phyloP scores from a whole-genome alignment of 768 basidiomycete species.

The Lactarius quietus region DNA sequence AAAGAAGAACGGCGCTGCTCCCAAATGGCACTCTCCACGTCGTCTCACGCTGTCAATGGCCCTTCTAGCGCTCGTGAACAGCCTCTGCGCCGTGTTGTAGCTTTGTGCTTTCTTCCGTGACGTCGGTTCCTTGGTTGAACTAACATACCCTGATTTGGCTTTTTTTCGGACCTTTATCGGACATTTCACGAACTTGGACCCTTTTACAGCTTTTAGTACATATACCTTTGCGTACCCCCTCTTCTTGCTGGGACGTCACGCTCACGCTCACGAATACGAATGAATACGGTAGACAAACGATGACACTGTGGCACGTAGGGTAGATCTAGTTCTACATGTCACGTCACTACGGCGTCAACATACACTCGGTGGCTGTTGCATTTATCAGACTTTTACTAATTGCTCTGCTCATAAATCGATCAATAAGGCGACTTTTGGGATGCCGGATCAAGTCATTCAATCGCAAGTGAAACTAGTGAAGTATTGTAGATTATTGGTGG shows the following conservation, averaged over 20 bases:
- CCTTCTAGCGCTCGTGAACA: neutral
- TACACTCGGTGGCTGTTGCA: neutral
- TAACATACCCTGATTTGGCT: neutral
- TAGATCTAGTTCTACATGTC: neutral
- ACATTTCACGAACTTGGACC: neutral
- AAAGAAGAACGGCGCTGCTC: neutral
- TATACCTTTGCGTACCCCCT: slow-evolving; percentile 1
- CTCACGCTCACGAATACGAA: neutral
- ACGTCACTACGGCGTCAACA: slow-evolving; percentile 3
- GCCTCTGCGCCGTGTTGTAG: slow-evolving; percentile 6
- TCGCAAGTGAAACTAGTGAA: too few relatives aligned
- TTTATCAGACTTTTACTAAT: slow-evolving; percentile 3
- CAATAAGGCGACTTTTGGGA: neutral
- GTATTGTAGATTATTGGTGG: too few relatives aligned
- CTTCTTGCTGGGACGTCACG: neutral
- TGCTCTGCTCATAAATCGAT: neutral
- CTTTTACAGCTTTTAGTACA: neutral
- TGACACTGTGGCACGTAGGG: neutral
- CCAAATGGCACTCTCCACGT: neutral
- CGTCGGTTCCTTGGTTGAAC: neutral
- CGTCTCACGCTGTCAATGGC: neutral
- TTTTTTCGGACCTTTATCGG: neutral
- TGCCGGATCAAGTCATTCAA: neutral
- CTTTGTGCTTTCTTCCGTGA: neutral
- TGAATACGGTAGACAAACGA: neutral